Percentiles rank a stretch among this genome's conserved stretches.
phyloP scores from a whole-genome alignment of 371 early-diverging fungal species.

The Entomophthora muscae region DNA sequence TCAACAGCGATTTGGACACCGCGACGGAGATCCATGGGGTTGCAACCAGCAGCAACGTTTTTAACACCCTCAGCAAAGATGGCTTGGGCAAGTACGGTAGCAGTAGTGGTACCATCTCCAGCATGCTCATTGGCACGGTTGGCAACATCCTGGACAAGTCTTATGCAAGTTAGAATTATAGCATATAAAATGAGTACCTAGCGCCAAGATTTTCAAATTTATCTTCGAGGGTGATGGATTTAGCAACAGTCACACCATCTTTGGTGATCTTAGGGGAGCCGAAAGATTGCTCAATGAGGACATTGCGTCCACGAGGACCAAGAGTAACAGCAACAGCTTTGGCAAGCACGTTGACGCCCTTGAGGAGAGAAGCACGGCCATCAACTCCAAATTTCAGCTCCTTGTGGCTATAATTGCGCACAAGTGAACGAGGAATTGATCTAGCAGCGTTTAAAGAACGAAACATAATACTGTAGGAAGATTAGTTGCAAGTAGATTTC shows the following conservation, averaged over 20 bases:
- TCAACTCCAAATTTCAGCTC: slow-evolving; percentile 91
- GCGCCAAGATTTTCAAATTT: slow-evolving; percentile 97
- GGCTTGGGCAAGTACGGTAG: slow-evolving; percentile 93
- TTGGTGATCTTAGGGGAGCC: slow-evolving; percentile 98
- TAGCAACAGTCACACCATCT: slow-evolving; percentile 98
- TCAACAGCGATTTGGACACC: slow-evolving; percentile 91
- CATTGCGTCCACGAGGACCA: slow-evolving; percentile 96
- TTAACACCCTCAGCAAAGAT: slow-evolving; percentile 97
- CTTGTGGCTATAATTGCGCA: slow-evolving; percentile 77
- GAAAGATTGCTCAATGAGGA: slow-evolving; percentile 92
- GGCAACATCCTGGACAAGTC: slow-evolving; percentile 95
- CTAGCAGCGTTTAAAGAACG: neutral
- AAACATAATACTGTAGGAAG: neutral
- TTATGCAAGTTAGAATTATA: slow-evolving; percentile 12
- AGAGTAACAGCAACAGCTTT: slow-evolving; percentile 95
- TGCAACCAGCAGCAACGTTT: slow-evolving; percentile 96
- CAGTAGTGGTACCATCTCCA: slow-evolving; percentile 98
- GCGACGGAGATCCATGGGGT: slow-evolving; percentile 93
- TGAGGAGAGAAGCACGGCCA: slow-evolving; percentile 77
- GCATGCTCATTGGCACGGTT: slow-evolving; percentile 97
- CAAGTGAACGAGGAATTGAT: slow-evolving; percentile 11
- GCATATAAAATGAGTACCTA: slow-evolving; percentile 22
- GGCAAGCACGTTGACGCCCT: slow-evolving; percentile 90
- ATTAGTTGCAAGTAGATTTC: too few relatives aligned
- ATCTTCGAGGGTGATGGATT: slow-evolving; percentile 85